These are phyloP conservation scores for Fusarium beomiforme DNA, from an alignment of 2,329 filamentous ascomycete genomes.

Conservation along the genomic window DNA sequence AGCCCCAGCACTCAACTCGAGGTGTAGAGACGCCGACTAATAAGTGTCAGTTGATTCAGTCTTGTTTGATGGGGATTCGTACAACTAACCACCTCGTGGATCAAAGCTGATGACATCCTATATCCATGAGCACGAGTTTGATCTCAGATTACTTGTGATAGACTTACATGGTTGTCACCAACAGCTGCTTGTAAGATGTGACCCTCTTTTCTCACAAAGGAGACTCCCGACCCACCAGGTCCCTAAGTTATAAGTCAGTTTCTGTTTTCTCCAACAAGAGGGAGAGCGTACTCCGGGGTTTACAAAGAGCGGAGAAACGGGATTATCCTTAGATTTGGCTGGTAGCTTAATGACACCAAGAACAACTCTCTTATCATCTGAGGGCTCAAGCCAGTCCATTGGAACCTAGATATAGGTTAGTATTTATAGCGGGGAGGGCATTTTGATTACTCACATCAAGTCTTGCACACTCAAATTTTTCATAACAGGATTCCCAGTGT, in stretches of 20 bases:
- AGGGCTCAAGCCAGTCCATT: slow-evolving; percentile 49
- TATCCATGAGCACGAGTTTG: not conserved
- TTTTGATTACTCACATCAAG: slow-evolving; percentile 42
- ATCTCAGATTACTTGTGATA: not conserved
- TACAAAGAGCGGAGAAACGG: slow-evolving; percentile 47
- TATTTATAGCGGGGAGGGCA: not conserved
- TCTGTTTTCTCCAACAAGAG: not conserved
- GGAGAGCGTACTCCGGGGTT: slow-evolving; percentile 48
- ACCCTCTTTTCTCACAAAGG: slow-evolving; percentile 46
- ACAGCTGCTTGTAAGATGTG: slow-evolving; percentile 55
- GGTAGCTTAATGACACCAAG: slow-evolving; percentile 47
- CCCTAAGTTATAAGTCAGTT: slow-evolving; percentile 46
- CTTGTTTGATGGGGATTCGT: not conserved
- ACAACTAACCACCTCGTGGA: slow-evolving; percentile 55
- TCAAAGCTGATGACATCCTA: slow-evolving; percentile 63
- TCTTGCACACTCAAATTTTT: slow-evolving; percentile 47
- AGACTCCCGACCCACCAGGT: slow-evolving; percentile 60
- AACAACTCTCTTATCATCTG: slow-evolving; percentile 42
- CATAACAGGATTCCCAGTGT: slow-evolving; percentile 48
- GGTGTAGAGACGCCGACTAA: slow-evolving; percentile 60
- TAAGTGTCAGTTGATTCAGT: not conserved
- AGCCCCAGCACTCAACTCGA: slow-evolving; percentile 61
- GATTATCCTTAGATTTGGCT: slow-evolving; percentile 42
- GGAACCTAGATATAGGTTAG: slow-evolving; percentile 43
- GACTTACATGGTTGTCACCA: slow-evolving; percentile 56